Percentiles rank a stretch among this genome's conserved stretches.
phyloP scores from a whole-genome alignment of 2,329 filamentous ascomycete genomes.

The Gnomoniopsis sp. region DNA sequence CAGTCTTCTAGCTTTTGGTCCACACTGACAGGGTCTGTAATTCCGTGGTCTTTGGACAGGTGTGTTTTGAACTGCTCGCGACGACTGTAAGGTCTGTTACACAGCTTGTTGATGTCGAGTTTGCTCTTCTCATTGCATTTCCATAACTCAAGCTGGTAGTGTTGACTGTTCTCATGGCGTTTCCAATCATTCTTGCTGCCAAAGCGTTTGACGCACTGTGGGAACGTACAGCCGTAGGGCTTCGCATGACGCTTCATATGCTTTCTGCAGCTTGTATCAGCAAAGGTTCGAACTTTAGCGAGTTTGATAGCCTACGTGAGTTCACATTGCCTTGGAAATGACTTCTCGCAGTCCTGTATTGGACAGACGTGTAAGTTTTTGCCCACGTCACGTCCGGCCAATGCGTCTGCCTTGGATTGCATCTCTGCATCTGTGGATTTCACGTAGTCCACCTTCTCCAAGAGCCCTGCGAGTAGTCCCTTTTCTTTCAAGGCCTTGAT shows the following conservation, averaged over 20 bases:
- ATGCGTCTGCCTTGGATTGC: constrained; percentile 19
- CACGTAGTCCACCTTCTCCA: constrained; percentile 25
- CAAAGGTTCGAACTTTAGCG: background rate
- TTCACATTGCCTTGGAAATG: constrained; percentile 50
- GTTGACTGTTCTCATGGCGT: constrained; percentile 79
- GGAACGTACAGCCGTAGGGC: constrained; percentile 79
- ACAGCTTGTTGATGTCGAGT: constrained; percentile 32
- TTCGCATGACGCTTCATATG: constrained; percentile 77
- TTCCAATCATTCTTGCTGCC: constrained; percentile 97
- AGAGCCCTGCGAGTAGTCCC: constrained; percentile 29
- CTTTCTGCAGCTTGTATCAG: constrained; percentile 55
- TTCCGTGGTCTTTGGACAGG: constrained; percentile 48
- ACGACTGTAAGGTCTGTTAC: constrained; percentile 57
- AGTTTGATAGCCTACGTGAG: constrained; percentile 44
- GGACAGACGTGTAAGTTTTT: constrained; percentile 16
- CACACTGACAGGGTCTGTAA: constrained; percentile 28
- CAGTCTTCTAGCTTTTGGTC: constrained; percentile 48
- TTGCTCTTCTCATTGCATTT: constrained; percentile 51
- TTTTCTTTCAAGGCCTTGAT: constrained; percentile 24
- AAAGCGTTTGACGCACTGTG: constrained; percentile 66
- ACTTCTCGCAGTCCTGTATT: constrained; percentile 38
- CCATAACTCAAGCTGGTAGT: constrained; percentile 70
- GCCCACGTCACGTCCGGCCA: background rate
- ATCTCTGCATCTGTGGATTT: constrained; percentile 15
- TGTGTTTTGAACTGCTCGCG: constrained; percentile 60